Evolutionary conservation across 2,329 filamentous ascomycete species (phyloP).

Genomic region (Botrytis sinoallii): DNA sequence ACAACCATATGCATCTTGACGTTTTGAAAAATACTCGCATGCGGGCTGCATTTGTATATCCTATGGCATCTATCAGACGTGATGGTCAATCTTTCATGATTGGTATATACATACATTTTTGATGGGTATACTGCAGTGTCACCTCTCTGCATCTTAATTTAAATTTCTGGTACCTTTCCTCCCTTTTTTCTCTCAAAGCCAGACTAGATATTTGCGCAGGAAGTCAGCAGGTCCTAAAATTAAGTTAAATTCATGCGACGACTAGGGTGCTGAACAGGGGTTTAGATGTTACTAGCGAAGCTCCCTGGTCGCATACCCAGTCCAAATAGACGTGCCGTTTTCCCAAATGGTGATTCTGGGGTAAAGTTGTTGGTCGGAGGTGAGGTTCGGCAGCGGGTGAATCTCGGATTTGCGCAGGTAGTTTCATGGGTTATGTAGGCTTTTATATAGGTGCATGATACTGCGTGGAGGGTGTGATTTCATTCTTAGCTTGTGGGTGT

Average conservation of each 20-base stretch:
- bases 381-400: not conserved
- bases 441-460: not conserved
- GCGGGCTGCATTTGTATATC: not conserved
- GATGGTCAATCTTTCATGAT: not conserved
- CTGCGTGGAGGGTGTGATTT: not conserved
- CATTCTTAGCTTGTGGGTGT: not conserved
- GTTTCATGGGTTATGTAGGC: not conserved
- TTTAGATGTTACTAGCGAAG: not conserved
- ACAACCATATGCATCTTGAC: not conserved
- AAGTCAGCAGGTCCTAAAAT: conserved; percentile 2
- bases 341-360: not conserved
- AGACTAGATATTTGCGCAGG: not conserved
- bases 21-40: not conserved
- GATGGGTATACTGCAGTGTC: not conserved
- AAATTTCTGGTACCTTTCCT: not conserved
- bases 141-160: not conserved
- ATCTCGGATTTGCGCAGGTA: not conserved
- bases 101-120: not conserved
- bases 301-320: not conserved
- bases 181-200: not conserved
- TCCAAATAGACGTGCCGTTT: not conserved
- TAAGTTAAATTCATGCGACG: not conserved
- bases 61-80: not conserved
- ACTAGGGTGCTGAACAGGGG: not conserved
- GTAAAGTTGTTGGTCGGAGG: not conserved